phyloP scores from a whole-genome alignment of 345 rosid species.

The Kernera saxatilis region DNA sequence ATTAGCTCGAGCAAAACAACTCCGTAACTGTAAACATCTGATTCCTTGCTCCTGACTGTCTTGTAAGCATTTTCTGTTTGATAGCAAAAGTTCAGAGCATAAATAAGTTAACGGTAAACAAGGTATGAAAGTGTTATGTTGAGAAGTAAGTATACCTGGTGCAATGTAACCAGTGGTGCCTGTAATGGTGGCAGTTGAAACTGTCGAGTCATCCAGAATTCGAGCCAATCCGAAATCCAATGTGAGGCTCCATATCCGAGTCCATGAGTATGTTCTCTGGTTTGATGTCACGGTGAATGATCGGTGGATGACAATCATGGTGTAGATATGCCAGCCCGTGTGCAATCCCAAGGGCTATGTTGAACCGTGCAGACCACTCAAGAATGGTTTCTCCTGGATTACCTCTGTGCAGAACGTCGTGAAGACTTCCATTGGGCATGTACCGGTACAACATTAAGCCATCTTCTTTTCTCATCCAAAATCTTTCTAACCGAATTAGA shows the following conservation, averaged over 20 bases:
- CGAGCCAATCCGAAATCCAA: slow-evolving; percentile 86
- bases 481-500: slow-evolving; percentile 59
- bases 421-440: slow-evolving; percentile 80
- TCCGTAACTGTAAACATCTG: slow-evolving; percentile 69
- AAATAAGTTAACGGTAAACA: slow-evolving; percentile 45
- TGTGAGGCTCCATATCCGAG: slow-evolving; percentile 69
- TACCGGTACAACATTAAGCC: slow-evolving; percentile 59
- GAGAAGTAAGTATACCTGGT: slow-evolving; percentile 60
- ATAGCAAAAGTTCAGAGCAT: slow-evolving; percentile 54
- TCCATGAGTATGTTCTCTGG: slow-evolving; percentile 77
- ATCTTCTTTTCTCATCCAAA: slow-evolving; percentile 62
- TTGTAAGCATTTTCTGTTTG: slow-evolving; percentile 68
- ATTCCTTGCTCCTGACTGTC: slow-evolving; percentile 46
- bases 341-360: slow-evolving; percentile 63
- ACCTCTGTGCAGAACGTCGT: slow-evolving; percentile 45
- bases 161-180: slow-evolving; percentile 85
- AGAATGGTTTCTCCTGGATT: slow-evolving; percentile 29
- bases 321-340: slow-evolving; percentile 82
- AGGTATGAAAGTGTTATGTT: slow-evolving; percentile 46
- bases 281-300: slow-evolving; percentile 80
- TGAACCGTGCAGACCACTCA: slow-evolving; percentile 59
- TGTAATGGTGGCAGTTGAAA: slow-evolving; percentile 35
- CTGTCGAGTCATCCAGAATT: slow-evolving; percentile 46
- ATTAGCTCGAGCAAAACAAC: slow-evolving; percentile 61
- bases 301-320: slow-evolving; percentile 62